Evolutionary conservation across 768 basidiomycete genomes (phyloP), one percentile per base, ranked within the genome.

Genomic region (Mycena kentingensis): DNA sequence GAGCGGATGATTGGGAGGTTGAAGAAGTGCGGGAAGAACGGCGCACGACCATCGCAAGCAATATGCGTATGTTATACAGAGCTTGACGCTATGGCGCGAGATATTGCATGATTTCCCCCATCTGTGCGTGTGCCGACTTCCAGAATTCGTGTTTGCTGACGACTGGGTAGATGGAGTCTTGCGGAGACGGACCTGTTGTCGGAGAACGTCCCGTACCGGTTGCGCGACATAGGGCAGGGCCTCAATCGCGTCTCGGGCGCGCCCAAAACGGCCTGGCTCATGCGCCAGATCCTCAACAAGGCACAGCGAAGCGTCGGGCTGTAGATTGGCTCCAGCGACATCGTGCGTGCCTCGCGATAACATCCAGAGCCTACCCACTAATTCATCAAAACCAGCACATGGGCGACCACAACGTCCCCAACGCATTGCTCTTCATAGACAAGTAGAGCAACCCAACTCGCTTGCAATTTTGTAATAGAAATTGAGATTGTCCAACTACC

Each of bases 361-460:
- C 39, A 19, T 18, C 46, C 34, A 11, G 15, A 46, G 34, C 31
- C 51, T 48, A 36, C n/a, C n/a, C n/a, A n/a, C n/a, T n/a, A n/a
- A n/a, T n/a, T n/a, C n/a, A n/a, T n/a, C n/a, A n/a, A n/a, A n/a
- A n/a, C n/a, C n/a, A n/a, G n/a, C n/a, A n/a, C n/a, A 90, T 91
- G 90, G 90, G 90, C 44, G 91, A 93, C 63, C 91, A 85, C 66
- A 84, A 89, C 62, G 88, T 90, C 19, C 88, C 88, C 4, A 90
- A 89, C 60, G 88, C 91, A 3, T 76, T 93, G 43, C 82, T 93
- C 72, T 93, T 93, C 77, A 91, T 93, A 60, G 89, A 93, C 78
- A 93, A 93, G 66, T 93, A 93, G 66, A 88, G 93, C 42, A 93
- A 93, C 70, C 87, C n/a, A n/a, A n/a, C n/a, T n/a, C n/a, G n/a